phyloP scores from a whole-genome alignment of 306 rosid genomes.

The Arachis hypogaea region DNA sequence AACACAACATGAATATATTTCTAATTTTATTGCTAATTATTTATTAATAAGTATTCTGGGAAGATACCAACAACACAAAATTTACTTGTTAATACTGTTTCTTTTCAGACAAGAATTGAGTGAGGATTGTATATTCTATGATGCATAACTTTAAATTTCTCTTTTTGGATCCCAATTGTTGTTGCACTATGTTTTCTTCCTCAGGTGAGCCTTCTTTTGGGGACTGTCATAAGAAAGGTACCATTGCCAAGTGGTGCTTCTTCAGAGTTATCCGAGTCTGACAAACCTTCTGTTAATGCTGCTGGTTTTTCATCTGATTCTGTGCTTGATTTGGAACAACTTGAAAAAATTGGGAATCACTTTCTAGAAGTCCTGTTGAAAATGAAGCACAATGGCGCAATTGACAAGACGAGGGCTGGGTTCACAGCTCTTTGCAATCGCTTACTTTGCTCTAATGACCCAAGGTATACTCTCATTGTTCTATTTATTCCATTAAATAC shows the following conservation, averaged over 20 bases:
- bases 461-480: conserved; percentile 51
- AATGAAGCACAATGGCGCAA: conserved; percentile 99
- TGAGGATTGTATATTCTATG: neutral
- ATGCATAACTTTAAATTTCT: neutral
- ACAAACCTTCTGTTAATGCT: conserved; percentile 45
- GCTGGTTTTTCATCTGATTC: conserved; percentile 48
- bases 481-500: conserved; percentile 20
- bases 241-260: conserved; percentile 65
- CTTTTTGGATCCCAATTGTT: conserved; percentile 18
- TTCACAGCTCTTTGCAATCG: conserved; percentile 98
- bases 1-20: conserved; percentile 18
- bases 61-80: conserved; percentile 13
- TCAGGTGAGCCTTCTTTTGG: conserved; percentile 98
- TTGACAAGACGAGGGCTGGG: conserved; percentile 98
- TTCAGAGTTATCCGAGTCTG: conserved; percentile 52
- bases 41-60: conserved; percentile 22
- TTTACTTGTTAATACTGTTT: conserved; percentile 1
- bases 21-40: conserved; percentile 12
- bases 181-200: conserved; percentile 34
- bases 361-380: conserved; percentile 96
- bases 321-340: conserved; percentile 83
- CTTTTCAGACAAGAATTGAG: neutral
- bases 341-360: conserved; percentile 87
- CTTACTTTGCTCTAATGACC: conserved; percentile 88
- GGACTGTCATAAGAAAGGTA: conserved; percentile 86